phyloP scores from a whole-genome alignment of 805 yeast species.

The Pichia nakasei region DNA sequence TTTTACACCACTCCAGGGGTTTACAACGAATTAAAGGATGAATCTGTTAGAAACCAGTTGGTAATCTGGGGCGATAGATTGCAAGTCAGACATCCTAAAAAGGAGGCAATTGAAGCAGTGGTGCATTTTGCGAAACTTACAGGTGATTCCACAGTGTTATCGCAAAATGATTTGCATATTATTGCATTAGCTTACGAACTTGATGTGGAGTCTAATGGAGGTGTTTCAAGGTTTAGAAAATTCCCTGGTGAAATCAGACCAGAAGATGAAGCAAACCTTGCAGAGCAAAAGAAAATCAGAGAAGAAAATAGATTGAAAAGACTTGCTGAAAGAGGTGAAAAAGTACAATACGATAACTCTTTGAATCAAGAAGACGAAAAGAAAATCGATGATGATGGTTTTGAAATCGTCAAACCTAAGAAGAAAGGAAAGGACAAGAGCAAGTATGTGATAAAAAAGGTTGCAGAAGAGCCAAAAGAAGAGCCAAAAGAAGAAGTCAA shows the following conservation, averaged over 20 bases:
- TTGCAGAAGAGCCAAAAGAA: conserved; percentile 1
- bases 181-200: conserved; percentile 87
- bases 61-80: conserved; percentile 72
- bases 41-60: conserved; percentile 68
- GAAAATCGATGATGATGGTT: conserved; percentile 13
- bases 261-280: conserved; percentile 32
- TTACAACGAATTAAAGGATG: conserved; percentile 77
- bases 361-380: conserved; percentile 11
- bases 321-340: conserved; percentile 3
- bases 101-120: conserved; percentile 54
- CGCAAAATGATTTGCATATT: conserved; percentile 86
- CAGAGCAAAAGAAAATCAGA: conserved; percentile 16
- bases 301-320: conserved; percentile 2
- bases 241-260: conserved; percentile 45
- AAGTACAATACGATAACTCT: conserved; percentile 3
- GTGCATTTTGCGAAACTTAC: conserved; percentile 73
- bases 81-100: conserved; percentile 67
- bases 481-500: conserved; percentile 1
- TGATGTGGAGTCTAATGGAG: conserved; percentile 60
- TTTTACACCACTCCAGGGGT: conserved; percentile 93
- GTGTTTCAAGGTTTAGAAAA: conserved; percentile 62
- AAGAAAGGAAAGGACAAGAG: conserved; percentile 6
- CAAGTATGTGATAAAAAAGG: too few relatives aligned
- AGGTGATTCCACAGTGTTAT: conserved; percentile 84
- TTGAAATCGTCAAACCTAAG: conserved; percentile 10